phyloP scores from a whole-genome alignment of 805 yeast species.

The Deakozyma indianensis region DNA sequence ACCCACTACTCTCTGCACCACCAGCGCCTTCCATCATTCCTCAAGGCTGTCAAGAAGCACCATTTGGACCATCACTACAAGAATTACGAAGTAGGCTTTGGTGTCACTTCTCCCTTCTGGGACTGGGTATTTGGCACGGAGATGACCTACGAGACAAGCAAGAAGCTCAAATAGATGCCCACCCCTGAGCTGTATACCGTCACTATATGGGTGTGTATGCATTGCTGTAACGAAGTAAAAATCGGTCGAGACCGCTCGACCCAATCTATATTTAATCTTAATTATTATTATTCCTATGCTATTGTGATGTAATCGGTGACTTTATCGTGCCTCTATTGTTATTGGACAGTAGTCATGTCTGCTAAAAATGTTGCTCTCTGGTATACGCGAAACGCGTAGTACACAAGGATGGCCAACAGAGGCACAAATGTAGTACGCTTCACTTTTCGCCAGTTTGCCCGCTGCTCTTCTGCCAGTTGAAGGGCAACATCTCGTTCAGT shows the following conservation, averaged over 20 bases:
- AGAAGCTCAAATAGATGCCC: background rate
- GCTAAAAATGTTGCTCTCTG: too few relatives aligned
- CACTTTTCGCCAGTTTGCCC: background rate
- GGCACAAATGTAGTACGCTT: background rate
- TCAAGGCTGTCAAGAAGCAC: slow-evolving; percentile 71
- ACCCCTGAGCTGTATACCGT: too few relatives aligned
- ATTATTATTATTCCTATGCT: background rate
- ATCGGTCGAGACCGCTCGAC: too few relatives aligned
- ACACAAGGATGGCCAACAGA: background rate
- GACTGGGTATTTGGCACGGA: slow-evolving; percentile 81
- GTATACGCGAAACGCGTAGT: background rate
- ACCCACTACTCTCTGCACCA: slow-evolving; percentile 95
- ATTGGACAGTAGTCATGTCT: too few relatives aligned
- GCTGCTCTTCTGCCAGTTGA: background rate
- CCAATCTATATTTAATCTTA: too few relatives aligned
- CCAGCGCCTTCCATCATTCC: slow-evolving; percentile 57
- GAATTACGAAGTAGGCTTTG: slow-evolving; percentile 92
- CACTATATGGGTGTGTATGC: too few relatives aligned
- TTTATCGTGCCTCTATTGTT: too few relatives aligned
- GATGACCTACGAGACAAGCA: slow-evolving; percentile 19
- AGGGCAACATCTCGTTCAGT: background rate
- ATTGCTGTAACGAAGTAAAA: too few relatives aligned
- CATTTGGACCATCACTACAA: slow-evolving; percentile 97
- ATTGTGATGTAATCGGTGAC: too few relatives aligned
- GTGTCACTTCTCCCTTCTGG: slow-evolving; percentile 92